Evolutionary conservation across 352 stramenopile species (phyloP).

Genomic region (Phytopythium oedochilum): DNA sequence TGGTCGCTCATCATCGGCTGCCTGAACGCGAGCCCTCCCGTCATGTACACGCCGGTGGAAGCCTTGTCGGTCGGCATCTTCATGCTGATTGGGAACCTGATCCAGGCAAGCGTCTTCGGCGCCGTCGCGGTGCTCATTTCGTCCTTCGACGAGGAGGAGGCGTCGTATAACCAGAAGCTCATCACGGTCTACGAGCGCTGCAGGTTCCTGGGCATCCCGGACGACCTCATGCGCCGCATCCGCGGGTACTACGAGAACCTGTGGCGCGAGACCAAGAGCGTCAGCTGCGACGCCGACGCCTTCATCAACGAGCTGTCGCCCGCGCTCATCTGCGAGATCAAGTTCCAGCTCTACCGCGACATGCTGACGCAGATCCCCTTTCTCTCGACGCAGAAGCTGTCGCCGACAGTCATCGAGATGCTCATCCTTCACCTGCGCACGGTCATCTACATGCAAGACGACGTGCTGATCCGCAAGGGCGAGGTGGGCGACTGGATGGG

Average conservation of each 20-base stretch:
- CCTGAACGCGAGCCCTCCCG: constrained; percentile 54
- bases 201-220: constrained; percentile 57
- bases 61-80: constrained; percentile 58
- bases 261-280: constrained; percentile 60
- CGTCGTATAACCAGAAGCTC: constrained; percentile 66
- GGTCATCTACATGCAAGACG: constrained; percentile 79
- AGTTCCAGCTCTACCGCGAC: constrained; percentile 72
- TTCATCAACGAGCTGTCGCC: constrained; percentile 78
- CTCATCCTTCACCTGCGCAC: constrained; percentile 67
- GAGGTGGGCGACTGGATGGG: constrained; percentile 83
- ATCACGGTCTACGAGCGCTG: constrained; percentile 60
- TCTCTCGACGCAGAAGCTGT: constrained; percentile 56
- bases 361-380: constrained; percentile 82
- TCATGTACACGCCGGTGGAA: constrained; percentile 44
- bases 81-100: constrained; percentile 65
- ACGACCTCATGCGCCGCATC: constrained; percentile 45
- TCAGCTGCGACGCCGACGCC: constrained; percentile 54
- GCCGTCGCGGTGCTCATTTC: constrained; percentile 59
- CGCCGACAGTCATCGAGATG: constrained; percentile 69
- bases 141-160: constrained; percentile 65
- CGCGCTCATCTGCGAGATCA: constrained; percentile 67
- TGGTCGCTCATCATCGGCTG: constrained; percentile 59
- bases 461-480: constrained; percentile 75
- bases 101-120: constrained; percentile 68
- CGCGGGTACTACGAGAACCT: constrained; percentile 66